Evolutionary conservation across 306 rosid genomes (phyloP).

Genomic region (Vigna unguiculata): DNA sequence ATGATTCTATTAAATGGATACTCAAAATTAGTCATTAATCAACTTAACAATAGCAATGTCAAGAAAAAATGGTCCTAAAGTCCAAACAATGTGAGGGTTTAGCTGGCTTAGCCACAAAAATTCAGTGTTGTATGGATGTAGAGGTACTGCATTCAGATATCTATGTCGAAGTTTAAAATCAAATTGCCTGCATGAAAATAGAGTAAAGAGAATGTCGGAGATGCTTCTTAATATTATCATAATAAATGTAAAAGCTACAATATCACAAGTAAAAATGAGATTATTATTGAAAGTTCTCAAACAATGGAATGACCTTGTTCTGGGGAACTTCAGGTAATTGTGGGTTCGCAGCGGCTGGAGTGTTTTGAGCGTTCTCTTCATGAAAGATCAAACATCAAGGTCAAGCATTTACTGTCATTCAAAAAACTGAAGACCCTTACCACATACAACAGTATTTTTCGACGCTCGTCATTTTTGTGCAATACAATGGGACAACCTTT

Average conservation of each 20-base stretch:
- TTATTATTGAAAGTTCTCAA: slow-evolving; percentile 1
- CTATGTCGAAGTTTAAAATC: slow-evolving; percentile 6
- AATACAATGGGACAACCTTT: no score
- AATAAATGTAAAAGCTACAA: neutral
- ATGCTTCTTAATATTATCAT: slow-evolving; percentile 33
- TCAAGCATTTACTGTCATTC: slow-evolving; percentile 61
- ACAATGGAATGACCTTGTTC: slow-evolving; percentile 60
- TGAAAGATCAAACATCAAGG: slow-evolving; percentile 80
- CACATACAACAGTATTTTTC: neutral
- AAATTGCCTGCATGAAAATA: slow-evolving; percentile 22
- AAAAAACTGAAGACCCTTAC: neutral
- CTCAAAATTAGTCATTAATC: neutral
- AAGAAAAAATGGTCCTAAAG: neutral
- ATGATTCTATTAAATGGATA: neutral
- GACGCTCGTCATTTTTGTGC: no score
- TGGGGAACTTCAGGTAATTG: slow-evolving; percentile 84
- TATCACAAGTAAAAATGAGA: neutral
- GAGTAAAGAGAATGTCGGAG: neutral
- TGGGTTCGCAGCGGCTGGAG: slow-evolving; percentile 71
- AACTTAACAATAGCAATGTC: neutral
- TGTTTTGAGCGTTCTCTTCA: slow-evolving; percentile 76
- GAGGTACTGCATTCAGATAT: neutral
- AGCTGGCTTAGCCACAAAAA: neutral
- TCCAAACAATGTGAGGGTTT: neutral
- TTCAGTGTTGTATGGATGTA: neutral